Evolutionary conservation across 169 alveolate species (phyloP).

Genomic region (Eimeria falciformis): DNA sequence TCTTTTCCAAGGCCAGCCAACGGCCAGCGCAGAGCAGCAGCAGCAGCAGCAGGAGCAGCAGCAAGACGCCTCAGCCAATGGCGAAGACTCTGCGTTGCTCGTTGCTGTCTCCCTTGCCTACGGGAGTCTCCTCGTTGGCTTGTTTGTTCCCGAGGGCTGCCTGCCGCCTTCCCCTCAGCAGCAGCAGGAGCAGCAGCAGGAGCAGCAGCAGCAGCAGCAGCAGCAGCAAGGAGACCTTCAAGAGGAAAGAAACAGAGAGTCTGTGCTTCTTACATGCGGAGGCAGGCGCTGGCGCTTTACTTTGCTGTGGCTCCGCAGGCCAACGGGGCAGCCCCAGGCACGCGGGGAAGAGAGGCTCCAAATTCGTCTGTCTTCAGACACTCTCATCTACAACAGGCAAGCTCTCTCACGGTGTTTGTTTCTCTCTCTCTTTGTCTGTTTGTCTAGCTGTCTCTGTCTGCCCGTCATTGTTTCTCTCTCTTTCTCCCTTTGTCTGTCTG

Average conservation of each 20-base stretch:
- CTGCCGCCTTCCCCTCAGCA: not conserved
- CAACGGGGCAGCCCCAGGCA: not conserved
- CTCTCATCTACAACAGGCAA: slow-evolving; percentile 12
- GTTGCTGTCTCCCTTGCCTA: slow-evolving; percentile 14
- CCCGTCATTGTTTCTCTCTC: too few species aligned
- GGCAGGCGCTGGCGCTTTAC: slow-evolving; percentile 18
- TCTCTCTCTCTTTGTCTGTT: not conserved
- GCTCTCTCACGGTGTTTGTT: not conserved
- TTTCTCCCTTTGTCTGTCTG: too few species aligned
- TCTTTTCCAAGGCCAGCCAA: not conserved
- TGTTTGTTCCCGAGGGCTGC: slow-evolving; percentile 24
- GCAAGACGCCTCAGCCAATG: not conserved
- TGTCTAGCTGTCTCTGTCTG: not conserved
- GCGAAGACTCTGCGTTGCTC: slow-evolving; percentile 6
- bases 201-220: not conserved
- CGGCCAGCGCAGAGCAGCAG: slow-evolving; percentile 45
- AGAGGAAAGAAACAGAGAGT: not conserved
- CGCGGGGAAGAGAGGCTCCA: slow-evolving; percentile 14
- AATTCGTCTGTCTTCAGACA: slow-evolving; percentile 14
- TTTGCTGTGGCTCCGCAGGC: slow-evolving; percentile 39
- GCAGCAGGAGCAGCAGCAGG: not conserved
- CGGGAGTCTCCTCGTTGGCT: slow-evolving; percentile 50
- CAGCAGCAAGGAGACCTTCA: not conserved
- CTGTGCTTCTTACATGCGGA: not conserved
- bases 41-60: not conserved